Evolutionary conservation across 208 protist species (phyloP).

Genomic region (Acanthamoeba triangularis): DNA sequence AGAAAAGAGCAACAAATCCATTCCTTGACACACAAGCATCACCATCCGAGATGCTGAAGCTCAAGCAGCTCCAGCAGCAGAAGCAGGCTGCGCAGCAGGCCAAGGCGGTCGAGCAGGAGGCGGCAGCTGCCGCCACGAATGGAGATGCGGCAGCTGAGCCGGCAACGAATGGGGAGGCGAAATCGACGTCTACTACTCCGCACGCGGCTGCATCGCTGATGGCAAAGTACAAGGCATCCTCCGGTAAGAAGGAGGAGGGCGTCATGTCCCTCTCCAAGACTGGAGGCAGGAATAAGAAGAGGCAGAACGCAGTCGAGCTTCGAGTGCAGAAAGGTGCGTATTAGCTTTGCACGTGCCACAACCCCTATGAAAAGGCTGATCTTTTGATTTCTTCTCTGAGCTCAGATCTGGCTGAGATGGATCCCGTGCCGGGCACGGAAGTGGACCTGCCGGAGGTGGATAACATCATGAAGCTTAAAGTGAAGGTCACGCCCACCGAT

Average conservation of each 20-base stretch:
- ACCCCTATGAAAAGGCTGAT: background rate
- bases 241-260: background rate
- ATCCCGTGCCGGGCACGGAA: conserved; percentile 81
- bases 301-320: conserved; percentile 84
- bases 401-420: conserved; percentile 88
- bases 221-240: conserved; percentile 77
- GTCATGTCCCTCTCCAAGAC: conserved; percentile 81
- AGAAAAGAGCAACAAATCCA: background rate
- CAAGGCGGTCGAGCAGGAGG: background rate
- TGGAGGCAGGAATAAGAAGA: conserved; percentile 46
- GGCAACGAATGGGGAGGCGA: background rate
- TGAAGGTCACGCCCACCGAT: conserved; percentile 83
- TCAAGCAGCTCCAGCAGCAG: conserved; percentile 77
- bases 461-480: conserved; percentile 85
- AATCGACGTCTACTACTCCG: background rate
- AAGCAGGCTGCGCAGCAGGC: conserved; percentile 54
- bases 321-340: conserved; percentile 86
- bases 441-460: conserved; percentile 86
- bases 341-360: background rate
- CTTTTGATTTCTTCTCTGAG: background rate
- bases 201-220: conserved; percentile 46
- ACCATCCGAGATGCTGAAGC: conserved; percentile 73
- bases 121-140: conserved; percentile 35
- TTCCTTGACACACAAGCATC: background rate
- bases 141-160: conserved; percentile 22